Evolutionary conservation across 345 rosid genomes (phyloP), one percentile per base, ranked within the genome.

Genomic region (Diplotaxis tenuifolia): DNA sequence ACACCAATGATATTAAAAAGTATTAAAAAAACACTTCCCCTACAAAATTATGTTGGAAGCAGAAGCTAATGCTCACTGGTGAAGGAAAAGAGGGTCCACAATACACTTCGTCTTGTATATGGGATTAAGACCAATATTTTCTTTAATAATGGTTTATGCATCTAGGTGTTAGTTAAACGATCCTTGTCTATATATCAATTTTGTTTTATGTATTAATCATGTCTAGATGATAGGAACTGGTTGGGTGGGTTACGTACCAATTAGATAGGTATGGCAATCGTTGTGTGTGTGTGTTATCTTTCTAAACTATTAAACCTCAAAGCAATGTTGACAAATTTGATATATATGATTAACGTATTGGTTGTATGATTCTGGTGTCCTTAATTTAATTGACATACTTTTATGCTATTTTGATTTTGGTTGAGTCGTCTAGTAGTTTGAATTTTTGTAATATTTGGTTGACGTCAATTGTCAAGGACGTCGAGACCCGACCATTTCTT

Each of bases 161-260:
- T 40, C 6, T 70, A 70, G 29, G 59, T 25, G 66, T 70, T 54
- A 23, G 62, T 57, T 70, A 29, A 12, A 49, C 3, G 15, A 45
- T 49, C 49, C 42, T 34, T 34, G 40, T 34, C n/a, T 36, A 36
- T 36, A 36, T 36, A 36, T 36, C 42, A 36, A 11, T 11, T 36
- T 36, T 36, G n/a, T 36, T 36, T 36, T 25, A 25, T 25, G 4
- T 25, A 25, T 25, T 5, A 36, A 36, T 36, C 42, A 36, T 36
- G 14, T 36, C 42, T 36, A 36, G 42, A 36, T 4, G 14, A 3
- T 11, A 36, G 5, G 42, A 36, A 36, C 42, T 36, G 11, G 42
- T 36, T 36, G 10, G 42, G 42, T 36, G 42, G 42, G 10, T 36
- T 36, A 36, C 11, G 42, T 36, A 36, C 42, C 42, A 36, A 36